These are phyloP conservation scores for Ilyonectria robusta DNA, from an alignment of 2,329 filamentous ascomycete species.

Conservation along the genomic window DNA sequence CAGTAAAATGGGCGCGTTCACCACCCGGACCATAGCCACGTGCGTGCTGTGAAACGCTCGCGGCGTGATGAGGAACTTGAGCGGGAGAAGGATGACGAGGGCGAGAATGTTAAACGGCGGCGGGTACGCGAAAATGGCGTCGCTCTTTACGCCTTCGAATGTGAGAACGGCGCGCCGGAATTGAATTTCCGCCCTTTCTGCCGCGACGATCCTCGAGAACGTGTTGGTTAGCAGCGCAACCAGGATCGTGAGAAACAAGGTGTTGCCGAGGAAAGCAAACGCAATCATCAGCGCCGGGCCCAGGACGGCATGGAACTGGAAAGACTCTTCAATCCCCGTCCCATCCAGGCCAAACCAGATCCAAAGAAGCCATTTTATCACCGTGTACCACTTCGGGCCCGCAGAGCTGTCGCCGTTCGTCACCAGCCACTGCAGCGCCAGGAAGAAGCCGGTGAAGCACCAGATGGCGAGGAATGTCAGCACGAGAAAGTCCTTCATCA, in stretches of 20 bases:
- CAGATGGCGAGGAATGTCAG: slow-evolving; percentile 74
- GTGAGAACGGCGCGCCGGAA: slow-evolving; percentile 79
- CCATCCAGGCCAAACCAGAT: slow-evolving; percentile 83
- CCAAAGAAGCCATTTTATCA: slow-evolving; percentile 82
- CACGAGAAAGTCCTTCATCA: slow-evolving; percentile 79
- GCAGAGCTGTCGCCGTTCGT: slow-evolving; percentile 36
- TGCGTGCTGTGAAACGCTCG: slow-evolving; percentile 79
- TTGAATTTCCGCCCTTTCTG: slow-evolving; percentile 77
- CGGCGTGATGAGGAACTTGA: slow-evolving; percentile 72
- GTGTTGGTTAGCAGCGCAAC: slow-evolving; percentile 81
- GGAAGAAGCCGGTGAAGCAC: slow-evolving; percentile 78
- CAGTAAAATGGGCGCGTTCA: slow-evolving; percentile 75
- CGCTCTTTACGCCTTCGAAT: slow-evolving; percentile 80
- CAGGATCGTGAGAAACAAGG: slow-evolving; percentile 73
- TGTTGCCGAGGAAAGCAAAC: slow-evolving; percentile 81
- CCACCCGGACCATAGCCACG: slow-evolving; percentile 70
- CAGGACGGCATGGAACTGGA: slow-evolving; percentile 75
- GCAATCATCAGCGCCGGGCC: slow-evolving; percentile 77
- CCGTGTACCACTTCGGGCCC: slow-evolving; percentile 60
- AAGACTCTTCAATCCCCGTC: slow-evolving; percentile 62
- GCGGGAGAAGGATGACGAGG: slow-evolving; percentile 71
- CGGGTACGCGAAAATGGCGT: slow-evolving; percentile 77
- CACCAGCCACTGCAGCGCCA: slow-evolving; percentile 76
- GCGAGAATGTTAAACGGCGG: slow-evolving; percentile 79
- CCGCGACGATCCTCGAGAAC: slow-evolving; percentile 75